These are phyloP conservation scores for Aspergillus ochraceoroseus DNA, from an alignment of 2,329 filamentous ascomycete species.

Conservation along the genomic window DNA sequence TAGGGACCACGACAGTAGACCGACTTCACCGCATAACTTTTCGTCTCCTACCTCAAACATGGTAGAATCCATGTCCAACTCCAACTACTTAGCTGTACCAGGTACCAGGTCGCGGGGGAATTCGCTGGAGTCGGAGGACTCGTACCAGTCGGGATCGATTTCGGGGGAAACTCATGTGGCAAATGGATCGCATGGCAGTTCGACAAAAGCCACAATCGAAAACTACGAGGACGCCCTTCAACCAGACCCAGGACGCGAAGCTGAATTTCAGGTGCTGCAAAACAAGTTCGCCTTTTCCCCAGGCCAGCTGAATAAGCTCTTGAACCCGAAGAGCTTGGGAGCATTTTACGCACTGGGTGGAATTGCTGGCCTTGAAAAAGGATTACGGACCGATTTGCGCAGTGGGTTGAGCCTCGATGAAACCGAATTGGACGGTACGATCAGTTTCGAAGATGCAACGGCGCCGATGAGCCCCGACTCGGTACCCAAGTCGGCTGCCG, in stretches of 20 bases:
- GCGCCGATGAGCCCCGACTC: slow-evolving; percentile 19
- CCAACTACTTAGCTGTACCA: slow-evolving; percentile 60
- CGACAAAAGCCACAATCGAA: slow-evolving; percentile 48
- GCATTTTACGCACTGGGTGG: slow-evolving; percentile 74
- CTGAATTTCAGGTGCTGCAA: slow-evolving; percentile 61
- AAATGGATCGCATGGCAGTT: slow-evolving; percentile 42
- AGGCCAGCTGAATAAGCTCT: slow-evolving; percentile 68
- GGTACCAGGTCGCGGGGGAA: slow-evolving; percentile 59
- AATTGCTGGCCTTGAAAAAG: slow-evolving; percentile 66
- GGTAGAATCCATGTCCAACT: slow-evolving; percentile 47
- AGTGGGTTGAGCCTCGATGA: slow-evolving; percentile 69
- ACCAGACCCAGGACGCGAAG: slow-evolving; percentile 67
- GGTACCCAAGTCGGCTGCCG: slow-evolving; percentile 29
- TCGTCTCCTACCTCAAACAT: slow-evolving; percentile 57
- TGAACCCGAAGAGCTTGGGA: slow-evolving; percentile 71
- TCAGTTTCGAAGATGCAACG: slow-evolving; percentile 63
- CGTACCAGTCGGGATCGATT: slow-evolving; percentile 49
- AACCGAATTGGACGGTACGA: slow-evolving; percentile 54
- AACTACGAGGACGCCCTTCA: slow-evolving; percentile 59
- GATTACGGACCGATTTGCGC: slow-evolving; percentile 60
- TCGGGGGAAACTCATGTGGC: slow-evolving; percentile 53
- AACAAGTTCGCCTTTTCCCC: slow-evolving; percentile 70
- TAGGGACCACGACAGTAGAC: slow-evolving; percentile 52
- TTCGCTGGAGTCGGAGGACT: slow-evolving; percentile 60
- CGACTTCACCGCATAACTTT: slow-evolving; percentile 63